phyloP scores from a whole-genome alignment of 2,329 filamentous ascomycete species.

The Neocatenulostroma microsporum region DNA sequence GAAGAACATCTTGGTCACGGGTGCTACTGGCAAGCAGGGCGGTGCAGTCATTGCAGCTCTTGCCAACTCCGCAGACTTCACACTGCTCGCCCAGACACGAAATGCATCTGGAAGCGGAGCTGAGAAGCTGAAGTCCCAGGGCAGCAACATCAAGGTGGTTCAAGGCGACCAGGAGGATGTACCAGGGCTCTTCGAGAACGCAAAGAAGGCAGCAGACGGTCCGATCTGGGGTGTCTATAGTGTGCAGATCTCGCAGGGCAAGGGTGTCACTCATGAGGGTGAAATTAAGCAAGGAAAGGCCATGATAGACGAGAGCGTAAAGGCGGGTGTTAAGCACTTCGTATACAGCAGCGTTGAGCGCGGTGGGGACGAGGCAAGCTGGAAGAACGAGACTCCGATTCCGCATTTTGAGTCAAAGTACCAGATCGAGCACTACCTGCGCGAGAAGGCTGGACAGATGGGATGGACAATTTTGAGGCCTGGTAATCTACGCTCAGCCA shows the following conservation, averaged over 20 bases:
- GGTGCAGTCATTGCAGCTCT: conserved; percentile 37
- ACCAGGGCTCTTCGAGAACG: conserved; percentile 43
- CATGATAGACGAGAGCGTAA: conserved; percentile 52
- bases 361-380: conserved; percentile 48
- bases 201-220: conserved; percentile 31
- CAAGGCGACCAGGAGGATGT: conserved; percentile 48
- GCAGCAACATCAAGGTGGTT: conserved; percentile 45
- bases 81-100: conserved; percentile 52
- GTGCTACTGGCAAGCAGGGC: conserved; percentile 42
- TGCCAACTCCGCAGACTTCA: conserved; percentile 30
- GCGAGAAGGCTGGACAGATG: conserved; percentile 34
- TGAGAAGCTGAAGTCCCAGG: conserved; percentile 40
- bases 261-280: conserved; percentile 35
- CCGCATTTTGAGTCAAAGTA: conserved; percentile 53
- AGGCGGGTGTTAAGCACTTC: conserved; percentile 51
- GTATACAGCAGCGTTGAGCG: conserved; percentile 59
- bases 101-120: conserved; percentile 43
- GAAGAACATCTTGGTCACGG: conserved; percentile 38
- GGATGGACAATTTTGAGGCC: conserved; percentile 13
- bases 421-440: conserved; percentile 54
- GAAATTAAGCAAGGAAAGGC: conserved; percentile 52
- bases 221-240: conserved; percentile 49
- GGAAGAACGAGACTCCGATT: conserved; percentile 48
- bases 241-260: conserved; percentile 47
- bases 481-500: conserved; percentile 3